Base-by-base conservation (phyloP, 2,329 filamentous ascomycete species). In the Tolypocladium pustulatum region DNA sequence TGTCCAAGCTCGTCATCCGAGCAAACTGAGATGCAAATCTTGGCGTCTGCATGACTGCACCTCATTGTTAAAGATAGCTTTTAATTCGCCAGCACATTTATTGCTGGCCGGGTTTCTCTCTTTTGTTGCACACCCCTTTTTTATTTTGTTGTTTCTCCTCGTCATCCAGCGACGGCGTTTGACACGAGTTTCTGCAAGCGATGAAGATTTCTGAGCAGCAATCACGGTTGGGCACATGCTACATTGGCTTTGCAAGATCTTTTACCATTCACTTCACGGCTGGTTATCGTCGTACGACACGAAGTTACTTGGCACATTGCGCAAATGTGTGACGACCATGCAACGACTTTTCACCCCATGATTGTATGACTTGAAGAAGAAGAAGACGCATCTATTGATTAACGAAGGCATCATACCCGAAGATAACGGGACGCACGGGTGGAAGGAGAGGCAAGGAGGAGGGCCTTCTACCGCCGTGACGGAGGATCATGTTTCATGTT, bases 1-100 rank as follows among this genome's bases (percentile, higher is more conserved):
- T 97, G 66, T 95, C 92, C 41, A 95, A 95, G 77, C 84, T 97
- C 69, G 92, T 97, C 72, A 96, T 97, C 73, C 91, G 93, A 67
- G 90, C 93, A 69, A 96, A 95, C 78, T 96, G 59, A 55, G 57
- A 46, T 32, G 54, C 6, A 6, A 13, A 52, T n/a, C 9, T 20
- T 54, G 53, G 52, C 43, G 58, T 12, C 52, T 49, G 38, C 32
- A 40, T 22, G 46, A 37, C 13, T 32, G 41, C 17, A 32, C 38
- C 20, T 54, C 49, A 38, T 36, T n/a, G 10, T 41, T 32, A 27
- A 15, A 51, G 38, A 22, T 20, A 17, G n/a, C 54, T 10, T 55
- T 60, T 65, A 61, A 61, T 59, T 59, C 62, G 62, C 59, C 54
- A 58, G 59, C 55, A 57, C 59, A 17, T n/a, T 46, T 52, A 59